These are phyloP conservation scores for Clarireedia hainanense DNA, from an alignment of 2,329 filamentous ascomycete species.

Conservation along the genomic window DNA sequence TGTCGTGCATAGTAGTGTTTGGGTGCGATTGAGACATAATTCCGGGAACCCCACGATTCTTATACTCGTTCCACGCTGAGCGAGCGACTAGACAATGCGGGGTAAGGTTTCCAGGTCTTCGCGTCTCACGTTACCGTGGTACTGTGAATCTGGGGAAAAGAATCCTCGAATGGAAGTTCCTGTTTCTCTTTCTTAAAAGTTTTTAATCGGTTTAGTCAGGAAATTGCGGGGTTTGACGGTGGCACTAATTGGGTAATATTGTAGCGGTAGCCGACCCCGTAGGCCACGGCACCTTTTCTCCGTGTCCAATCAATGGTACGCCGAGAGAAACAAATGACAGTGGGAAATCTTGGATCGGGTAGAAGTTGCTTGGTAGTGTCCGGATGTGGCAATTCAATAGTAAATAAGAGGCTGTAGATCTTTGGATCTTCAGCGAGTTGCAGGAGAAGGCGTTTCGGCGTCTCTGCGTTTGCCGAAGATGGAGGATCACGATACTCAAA, in stretches of 20 bases:
- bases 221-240: constrained; percentile 6
- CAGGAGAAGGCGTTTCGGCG: background rate
- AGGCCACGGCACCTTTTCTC: background rate
- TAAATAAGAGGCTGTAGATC: background rate
- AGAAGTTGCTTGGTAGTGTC: background rate
- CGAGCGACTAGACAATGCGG: constrained; percentile 4
- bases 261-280: background rate
- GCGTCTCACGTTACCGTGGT: background rate
- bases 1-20: constrained; percentile 2
- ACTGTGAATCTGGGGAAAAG: constrained; percentile 5
- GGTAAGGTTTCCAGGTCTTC: constrained; percentile 6
- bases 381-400: background rate
- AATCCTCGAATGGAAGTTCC: constrained; percentile 8
- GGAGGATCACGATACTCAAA: background rate
- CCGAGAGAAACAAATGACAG: background rate
- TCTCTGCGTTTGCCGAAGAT: background rate
- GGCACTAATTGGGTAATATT: background rate
- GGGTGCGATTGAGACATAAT: constrained; percentile 4
- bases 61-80: constrained; percentile 3
- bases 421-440: background rate
- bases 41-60: constrained; percentile 7
- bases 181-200: constrained; percentile 1
- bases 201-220: constrained; percentile 6
- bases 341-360: background rate
- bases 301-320: background rate